A percentile compares a stretch with the other conserved stretches of the same genome.
phyloP scores from a whole-genome alignment of 495 filamentous ascomycete genomes.

The Aspergillus incahuasiensis region DNA sequence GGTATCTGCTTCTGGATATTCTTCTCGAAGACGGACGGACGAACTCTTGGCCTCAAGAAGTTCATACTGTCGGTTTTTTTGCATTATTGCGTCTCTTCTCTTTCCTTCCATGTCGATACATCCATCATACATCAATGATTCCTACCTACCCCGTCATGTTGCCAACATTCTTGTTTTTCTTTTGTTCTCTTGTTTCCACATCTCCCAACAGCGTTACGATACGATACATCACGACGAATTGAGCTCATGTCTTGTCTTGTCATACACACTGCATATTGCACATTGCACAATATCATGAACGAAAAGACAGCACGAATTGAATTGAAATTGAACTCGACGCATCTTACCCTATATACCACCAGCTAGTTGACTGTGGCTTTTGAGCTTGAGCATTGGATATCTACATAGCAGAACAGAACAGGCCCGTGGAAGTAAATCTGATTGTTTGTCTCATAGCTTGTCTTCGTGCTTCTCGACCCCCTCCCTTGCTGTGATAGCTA shows the following conservation, averaged over 20 bases:
- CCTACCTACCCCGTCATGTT: too few relatives aligned
- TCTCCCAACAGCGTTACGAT: not conserved
- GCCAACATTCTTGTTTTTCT: not conserved
- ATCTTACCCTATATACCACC: not conserved
- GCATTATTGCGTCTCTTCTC: too few relatives aligned
- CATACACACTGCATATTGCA: not conserved
- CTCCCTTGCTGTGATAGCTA: too few relatives aligned
- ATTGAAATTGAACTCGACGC: not conserved
- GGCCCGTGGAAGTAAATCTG: too few relatives aligned
- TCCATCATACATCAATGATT: too few relatives aligned
- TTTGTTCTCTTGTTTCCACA: not conserved
- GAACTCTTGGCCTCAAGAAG: too few relatives aligned
- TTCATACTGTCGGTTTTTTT: too few relatives aligned
- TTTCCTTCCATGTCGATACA: constrained; percentile 11
- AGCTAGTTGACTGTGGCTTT: too few relatives aligned
- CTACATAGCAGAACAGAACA: not conserved
- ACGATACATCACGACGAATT: not conserved
- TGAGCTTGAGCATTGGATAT: not conserved
- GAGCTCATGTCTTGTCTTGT: not conserved
- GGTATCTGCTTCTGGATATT: too few relatives aligned
- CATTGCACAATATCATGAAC: not conserved
- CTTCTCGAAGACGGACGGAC: too few relatives aligned
- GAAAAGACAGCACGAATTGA: not conserved
- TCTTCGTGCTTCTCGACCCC: too few relatives aligned
- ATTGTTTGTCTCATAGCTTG: too few relatives aligned